These are phyloP conservation scores for Rutstroemia sydowiana DNA, from an alignment of 2,329 filamentous ascomycete species.

Conservation along the genomic window DNA sequence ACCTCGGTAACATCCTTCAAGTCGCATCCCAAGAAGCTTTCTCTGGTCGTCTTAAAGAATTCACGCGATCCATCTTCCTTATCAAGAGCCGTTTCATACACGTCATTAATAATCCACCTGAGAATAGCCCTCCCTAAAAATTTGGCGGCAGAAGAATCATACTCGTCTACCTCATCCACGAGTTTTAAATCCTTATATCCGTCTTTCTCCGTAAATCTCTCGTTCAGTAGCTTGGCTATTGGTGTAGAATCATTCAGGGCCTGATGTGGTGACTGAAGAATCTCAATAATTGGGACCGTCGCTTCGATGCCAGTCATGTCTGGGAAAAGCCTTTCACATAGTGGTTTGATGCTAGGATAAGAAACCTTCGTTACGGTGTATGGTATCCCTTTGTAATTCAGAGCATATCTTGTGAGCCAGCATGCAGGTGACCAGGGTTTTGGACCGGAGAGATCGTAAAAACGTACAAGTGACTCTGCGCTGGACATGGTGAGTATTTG, in stretches of 20 bases:
- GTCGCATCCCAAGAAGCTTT: constrained; percentile 1
- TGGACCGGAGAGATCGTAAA: constrained; percentile 20
- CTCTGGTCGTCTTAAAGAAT: constrained; percentile 17
- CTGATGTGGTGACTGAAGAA: constrained; percentile 10
- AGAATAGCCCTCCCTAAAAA: background rate
- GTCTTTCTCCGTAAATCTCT: constrained; percentile 15
- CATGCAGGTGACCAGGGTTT: constrained; percentile 18
- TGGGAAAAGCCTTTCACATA: constrained; percentile 14
- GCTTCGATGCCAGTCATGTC: constrained; percentile 11
- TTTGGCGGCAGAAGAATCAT: constrained; percentile 4
- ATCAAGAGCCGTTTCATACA: constrained; percentile 16
- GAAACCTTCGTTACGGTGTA: constrained; percentile 13
- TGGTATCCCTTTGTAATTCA: constrained; percentile 19
- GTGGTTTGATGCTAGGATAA: constrained; percentile 17
- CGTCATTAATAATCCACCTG: constrained; percentile 15
- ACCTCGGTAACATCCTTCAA: constrained; percentile 10
- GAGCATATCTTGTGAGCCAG: constrained; percentile 14
- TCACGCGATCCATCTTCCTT: constrained; percentile 14
- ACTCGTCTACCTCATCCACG: constrained; percentile 8
- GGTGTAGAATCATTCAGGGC: constrained; percentile 17
- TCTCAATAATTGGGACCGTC: constrained; percentile 20
- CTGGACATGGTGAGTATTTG: constrained; percentile 5
- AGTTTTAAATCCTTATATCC: constrained; percentile 15
- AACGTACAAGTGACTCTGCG: constrained; percentile 15
- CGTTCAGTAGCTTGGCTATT: constrained; percentile 17